Evolutionary conservation across 2,329 filamentous ascomycete species (phyloP).

Genomic region (Aureobasidium melanogenum): DNA sequence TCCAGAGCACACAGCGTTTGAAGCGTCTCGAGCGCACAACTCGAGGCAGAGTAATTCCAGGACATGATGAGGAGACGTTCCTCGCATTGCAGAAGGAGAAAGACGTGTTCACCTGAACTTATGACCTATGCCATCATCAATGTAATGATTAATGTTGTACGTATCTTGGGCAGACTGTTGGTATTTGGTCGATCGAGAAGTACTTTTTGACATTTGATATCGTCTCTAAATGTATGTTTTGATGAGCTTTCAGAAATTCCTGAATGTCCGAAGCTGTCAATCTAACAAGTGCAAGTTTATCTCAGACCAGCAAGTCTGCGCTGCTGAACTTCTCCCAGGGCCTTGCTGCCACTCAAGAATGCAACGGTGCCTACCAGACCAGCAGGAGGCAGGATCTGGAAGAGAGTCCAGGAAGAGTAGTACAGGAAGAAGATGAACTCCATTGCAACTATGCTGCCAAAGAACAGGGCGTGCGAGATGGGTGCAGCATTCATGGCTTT

Average conservation of each 20-base stretch:
- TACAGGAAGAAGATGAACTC: constrained; percentile 93
- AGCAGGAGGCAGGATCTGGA: constrained; percentile 73
- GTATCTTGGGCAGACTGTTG: background rate
- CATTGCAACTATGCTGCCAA: constrained; percentile 77
- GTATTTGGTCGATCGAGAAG: background rate
- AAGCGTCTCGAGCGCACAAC: constrained; percentile 25
- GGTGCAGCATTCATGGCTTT: constrained; percentile 70
- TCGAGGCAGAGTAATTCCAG: constrained; percentile 25
- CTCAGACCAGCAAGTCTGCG: constrained; percentile 67
- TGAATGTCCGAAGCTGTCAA: background rate
- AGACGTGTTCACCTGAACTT: constrained; percentile 18
- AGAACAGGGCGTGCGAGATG: constrained; percentile 73
- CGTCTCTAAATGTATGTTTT: constrained; percentile 9
- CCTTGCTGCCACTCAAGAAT: constrained; percentile 81
- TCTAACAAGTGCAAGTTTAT: constrained; percentile 23
- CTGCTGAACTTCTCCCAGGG: constrained; percentile 85
- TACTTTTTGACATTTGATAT: constrained; percentile 9
- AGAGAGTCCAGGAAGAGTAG: constrained; percentile 85
- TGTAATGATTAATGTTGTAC: constrained; percentile 3
- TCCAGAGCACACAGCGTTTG: constrained; percentile 25
- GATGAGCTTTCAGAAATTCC: background rate
- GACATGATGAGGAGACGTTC: constrained; percentile 28
- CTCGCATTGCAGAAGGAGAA: constrained; percentile 20
- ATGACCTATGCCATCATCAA: background rate
- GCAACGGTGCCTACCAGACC: constrained; percentile 59